Evolutionary conservation across 768 basidiomycete species (phyloP), one percentile per base, ranked within the genome.

Genomic region (Brasilioporus rufonigricans): DNA sequence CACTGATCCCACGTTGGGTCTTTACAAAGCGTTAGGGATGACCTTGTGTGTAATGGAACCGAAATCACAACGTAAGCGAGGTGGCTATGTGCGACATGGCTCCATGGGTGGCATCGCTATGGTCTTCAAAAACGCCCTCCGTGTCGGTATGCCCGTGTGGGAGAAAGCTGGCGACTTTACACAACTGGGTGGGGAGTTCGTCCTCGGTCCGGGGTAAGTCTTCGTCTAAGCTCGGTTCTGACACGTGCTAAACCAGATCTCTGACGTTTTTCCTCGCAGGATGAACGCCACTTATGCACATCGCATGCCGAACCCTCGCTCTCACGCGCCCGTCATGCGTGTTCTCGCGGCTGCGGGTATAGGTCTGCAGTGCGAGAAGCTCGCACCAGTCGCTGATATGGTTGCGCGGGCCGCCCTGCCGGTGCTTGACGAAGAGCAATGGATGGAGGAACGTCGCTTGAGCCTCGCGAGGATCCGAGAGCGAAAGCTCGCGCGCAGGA

Each of bases 131-230:
- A 83, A 86, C 56, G 86, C 87, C 3, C 65, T 93, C 46, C 82
- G 82, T 53, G 81, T 84, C 26, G 83, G 85, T 24, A 87, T 95
- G 86, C 90, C 91, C 0, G 76, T 91, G 14, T 89, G 88, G 84
- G 86, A 86, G 73, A 83, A 81, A 56, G 87, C 86, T 3, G 92
- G 92, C 0, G 85, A 93, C 62, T 69, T 85, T 40, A 71, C 78
- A 39, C 91, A 95, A 70, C 76, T 96, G 19, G 94, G 94, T 11
- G 95, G 94, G 23, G 95, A 98, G 74, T 95, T 96, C 65, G 80
- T 89, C 24, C 76, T 89, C 16, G 83, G 82, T 14, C 83, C 83
- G 10, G 83, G 82, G 81, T 84, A 57, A 58, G 77, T 8, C 65
- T 78, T 26, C 76, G 56, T 76, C 73, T 47, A 16, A 14, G 23